phyloP scores from a whole-genome alignment of 331 rosid species.

The Phaseolus coccineus region DNA sequence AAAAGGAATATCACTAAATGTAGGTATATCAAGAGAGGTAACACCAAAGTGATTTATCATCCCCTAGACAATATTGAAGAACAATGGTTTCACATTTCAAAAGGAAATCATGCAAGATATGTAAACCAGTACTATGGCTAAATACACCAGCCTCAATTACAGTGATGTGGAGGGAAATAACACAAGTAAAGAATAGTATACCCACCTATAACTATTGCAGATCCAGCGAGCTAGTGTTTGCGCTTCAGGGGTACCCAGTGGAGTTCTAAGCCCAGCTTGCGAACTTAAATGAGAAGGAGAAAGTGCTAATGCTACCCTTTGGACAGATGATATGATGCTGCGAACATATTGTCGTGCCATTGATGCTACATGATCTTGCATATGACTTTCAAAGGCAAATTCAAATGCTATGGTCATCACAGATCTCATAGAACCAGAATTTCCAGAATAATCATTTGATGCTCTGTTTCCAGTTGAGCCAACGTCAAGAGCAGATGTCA shows the following conservation, averaged over 20 bases:
- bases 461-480: slow-evolving; percentile 84
- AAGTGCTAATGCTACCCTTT: slow-evolving; percentile 98
- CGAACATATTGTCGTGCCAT: slow-evolving; percentile 99
- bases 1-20: slow-evolving; percentile 14
- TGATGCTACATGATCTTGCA: slow-evolving; percentile 99
- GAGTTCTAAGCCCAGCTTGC: slow-evolving; percentile 84
- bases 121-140: neutral
- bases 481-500: slow-evolving; percentile 95
- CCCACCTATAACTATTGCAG: slow-evolving; percentile 92
- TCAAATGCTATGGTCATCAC: slow-evolving; percentile 99
- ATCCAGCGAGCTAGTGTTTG: slow-evolving; percentile 99
- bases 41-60: neutral
- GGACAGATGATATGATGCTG: slow-evolving; percentile 98
- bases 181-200: neutral
- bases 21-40: neutral
- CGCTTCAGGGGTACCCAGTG: slow-evolving; percentile 96
- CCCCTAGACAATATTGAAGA: neutral
- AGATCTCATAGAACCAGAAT: slow-evolving; percentile 83
- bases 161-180: neutral
- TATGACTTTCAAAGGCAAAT: slow-evolving; percentile 96
- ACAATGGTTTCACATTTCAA: neutral
- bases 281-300: slow-evolving; percentile 94
- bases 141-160: neutral
- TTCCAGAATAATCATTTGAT: slow-evolving; percentile 69
- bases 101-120: slow-evolving; percentile 11